Evolutionary conservation across 352 stramenopile species (phyloP), one percentile per base, ranked within the genome.

Genomic region (Elongisporangium senticosum): DNA sequence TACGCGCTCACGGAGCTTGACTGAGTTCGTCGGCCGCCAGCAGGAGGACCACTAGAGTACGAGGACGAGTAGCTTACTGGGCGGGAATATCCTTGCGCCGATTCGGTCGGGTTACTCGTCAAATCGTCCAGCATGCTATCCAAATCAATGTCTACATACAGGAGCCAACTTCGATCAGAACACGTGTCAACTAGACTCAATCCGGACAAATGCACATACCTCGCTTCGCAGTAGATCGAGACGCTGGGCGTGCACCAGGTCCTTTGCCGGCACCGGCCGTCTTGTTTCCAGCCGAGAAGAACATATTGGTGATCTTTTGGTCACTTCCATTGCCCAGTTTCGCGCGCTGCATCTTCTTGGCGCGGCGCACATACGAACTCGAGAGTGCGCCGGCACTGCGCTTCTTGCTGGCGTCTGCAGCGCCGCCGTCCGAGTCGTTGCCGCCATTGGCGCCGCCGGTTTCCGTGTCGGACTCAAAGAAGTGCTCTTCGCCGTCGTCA

Each of bases 221-320:
- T 59, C 65, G 72, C 63, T 91, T 94, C 2, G 76, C 61, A 55
- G 50, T 71, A 6, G 64, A 48, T 40, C 63, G 64, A 0, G 33
- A 62, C 14, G 58, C 23, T 39, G 59, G 55, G 11, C 51, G 19
- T 23, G 49, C 51, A 13, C 58, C 57, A 19, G 49, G 37, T 14
- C 50, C 52, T 15, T 63, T 61, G 51, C 72, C 55, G 26, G 64
- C 59, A 19, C 63, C 62, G n/a, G 49, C 62, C 20, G 49, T 64
- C 50, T 78, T 77, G 7, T 73, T 61, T 11, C 65, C 67, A 11
- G 69, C 52, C 11, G 83, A 90, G 65, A 93, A 93, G 56, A 95
- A 95, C 81, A 95, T 91, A 60, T 89, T 92, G 53, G 84, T 91
- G 65, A 95, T 95, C 72, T 95, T 95, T 63, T 91, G 80, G 51